Percentiles rank a stretch among this genome's conserved stretches.
phyloP scores from a whole-genome alignment of 495 filamentous ascomycete species.

The Astrothelium macrocarpum region DNA sequence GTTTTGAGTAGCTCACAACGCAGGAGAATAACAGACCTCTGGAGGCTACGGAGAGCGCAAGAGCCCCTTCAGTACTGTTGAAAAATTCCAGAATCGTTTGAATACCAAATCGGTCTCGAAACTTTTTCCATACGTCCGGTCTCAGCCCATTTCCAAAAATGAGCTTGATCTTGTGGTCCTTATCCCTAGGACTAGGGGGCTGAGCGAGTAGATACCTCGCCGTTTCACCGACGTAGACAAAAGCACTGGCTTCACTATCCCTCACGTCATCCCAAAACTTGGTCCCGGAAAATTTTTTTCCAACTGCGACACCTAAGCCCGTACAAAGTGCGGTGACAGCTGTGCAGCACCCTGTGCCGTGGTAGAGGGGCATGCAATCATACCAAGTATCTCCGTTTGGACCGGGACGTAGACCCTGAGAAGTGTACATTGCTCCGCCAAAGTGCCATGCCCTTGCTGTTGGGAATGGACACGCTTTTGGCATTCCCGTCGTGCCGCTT shows the following conservation, averaged over 20 bases:
- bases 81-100: slow-evolving; percentile 31
- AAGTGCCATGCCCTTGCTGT: neutral
- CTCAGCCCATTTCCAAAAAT: slow-evolving; percentile 47
- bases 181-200: slow-evolving; percentile 54
- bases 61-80: slow-evolving; percentile 37
- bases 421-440: neutral
- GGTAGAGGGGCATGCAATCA: slow-evolving; percentile 72
- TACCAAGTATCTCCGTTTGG: slow-evolving; percentile 54
- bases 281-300: slow-evolving; percentile 58
- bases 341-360: slow-evolving; percentile 50
- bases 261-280: slow-evolving; percentile 69
- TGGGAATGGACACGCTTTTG: slow-evolving; percentile 16
- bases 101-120: slow-evolving; percentile 31
- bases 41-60: slow-evolving; percentile 27
- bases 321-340: slow-evolving; percentile 71
- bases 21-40: neutral
- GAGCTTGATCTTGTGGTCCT: slow-evolving; percentile 51
- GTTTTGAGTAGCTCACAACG: slow-evolving; percentile 27
- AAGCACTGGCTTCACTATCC: slow-evolving; percentile 56
- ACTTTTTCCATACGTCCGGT: slow-evolving; percentile 33
- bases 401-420: neutral
- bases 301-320: slow-evolving; percentile 57
- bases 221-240: slow-evolving; percentile 79
- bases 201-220: slow-evolving; percentile 65
- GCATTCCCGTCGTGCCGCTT: slow-evolving; percentile 54